These are phyloP conservation scores for Beauveria pseudobassiana DNA, from an alignment of 2,329 filamentous ascomycete species.

Conservation along the genomic window DNA sequence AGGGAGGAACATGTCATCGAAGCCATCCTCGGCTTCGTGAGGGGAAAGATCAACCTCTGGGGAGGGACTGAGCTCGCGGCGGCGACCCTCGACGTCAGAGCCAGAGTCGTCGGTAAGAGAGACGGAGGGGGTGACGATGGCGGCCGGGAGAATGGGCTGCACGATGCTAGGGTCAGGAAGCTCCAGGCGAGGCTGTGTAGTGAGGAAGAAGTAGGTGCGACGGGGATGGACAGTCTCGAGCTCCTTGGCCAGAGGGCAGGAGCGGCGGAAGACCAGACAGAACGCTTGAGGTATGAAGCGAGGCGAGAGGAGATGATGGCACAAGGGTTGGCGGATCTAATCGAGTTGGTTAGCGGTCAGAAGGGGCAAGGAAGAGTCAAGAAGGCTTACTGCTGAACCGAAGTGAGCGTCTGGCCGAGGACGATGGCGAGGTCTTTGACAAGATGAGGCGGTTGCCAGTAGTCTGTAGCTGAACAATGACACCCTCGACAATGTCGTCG, in stretches of 20 bases:
- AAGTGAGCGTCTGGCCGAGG: slow-evolving; percentile 66
- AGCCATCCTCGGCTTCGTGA: slow-evolving; percentile 72
- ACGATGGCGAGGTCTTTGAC: slow-evolving; percentile 87
- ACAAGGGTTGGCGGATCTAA: slow-evolving; percentile 87
- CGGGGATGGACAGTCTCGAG: slow-evolving; percentile 87
- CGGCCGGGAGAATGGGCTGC: slow-evolving; percentile 30
- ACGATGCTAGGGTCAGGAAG: slow-evolving; percentile 49
- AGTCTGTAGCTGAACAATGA: slow-evolving; percentile 80
- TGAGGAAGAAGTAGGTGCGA: slow-evolving; percentile 94
- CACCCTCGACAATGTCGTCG: slow-evolving; percentile 90
- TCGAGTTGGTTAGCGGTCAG: slow-evolving; percentile 18
- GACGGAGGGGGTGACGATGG: slow-evolving; percentile 71
- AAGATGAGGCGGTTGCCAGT: slow-evolving; percentile 84
- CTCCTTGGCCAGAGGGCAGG: slow-evolving; percentile 88
- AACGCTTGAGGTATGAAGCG: slow-evolving; percentile 80
- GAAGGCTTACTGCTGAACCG: slow-evolving; percentile 78
- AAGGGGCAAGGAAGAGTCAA: slow-evolving; percentile 11
- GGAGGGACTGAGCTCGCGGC: slow-evolving; percentile 73
- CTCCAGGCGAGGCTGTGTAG: slow-evolving; percentile 75
- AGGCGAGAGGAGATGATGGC: slow-evolving; percentile 92
- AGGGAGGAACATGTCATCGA: slow-evolving; percentile 52
- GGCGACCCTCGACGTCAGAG: slow-evolving; percentile 62
- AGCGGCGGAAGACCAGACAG: slow-evolving; percentile 67
- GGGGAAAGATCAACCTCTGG: slow-evolving; percentile 89
- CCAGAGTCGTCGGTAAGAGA: slow-evolving; percentile 46